Evolutionary conservation across 164 flowering plant genomes (phyloP), one percentile per base, ranked within the genome.

Genomic region (Cinnamomum micranthum): DNA sequence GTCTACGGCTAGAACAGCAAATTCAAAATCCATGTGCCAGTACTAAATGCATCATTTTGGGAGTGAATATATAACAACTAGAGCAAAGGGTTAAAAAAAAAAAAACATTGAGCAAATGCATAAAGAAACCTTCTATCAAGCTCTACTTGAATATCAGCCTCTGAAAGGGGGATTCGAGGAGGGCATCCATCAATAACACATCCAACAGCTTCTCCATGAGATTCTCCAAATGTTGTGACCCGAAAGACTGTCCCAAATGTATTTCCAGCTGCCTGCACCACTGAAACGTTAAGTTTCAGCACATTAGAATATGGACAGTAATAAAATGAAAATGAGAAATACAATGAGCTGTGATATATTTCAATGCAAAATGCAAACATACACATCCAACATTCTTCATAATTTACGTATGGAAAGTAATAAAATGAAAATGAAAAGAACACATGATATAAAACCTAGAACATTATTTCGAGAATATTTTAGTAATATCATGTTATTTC

Each of bases 201-300:
- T 76, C 99, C 98, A 82, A 93, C 99, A 78, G 95, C 97, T 25
- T 98, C 99, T 71, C 99, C 99, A 82, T 93, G 99, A 77, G 99
- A 95, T 83, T 95, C 99, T 74, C 99, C 99, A 82, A 80, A 95
- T 24, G 99, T 95, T 27, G 99, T 87, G 65, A 95, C 97, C 51
- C 97, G 90, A 80, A 92, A 95, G 35, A 81, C 58, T 22, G 77
- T 91, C 33, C 99, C 97, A 80, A 74, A 91, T 25, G 97, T 80
- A 81, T 88, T 95, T 74, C 97, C 99, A 76, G 85, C n/a, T 15
- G 99, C 99, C 50, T 83, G 84, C 76, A 95, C 83, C 77, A 81
- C 99, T 95, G 90, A 64, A 24, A 77, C 52, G 50, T 35, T 35
- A 35, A 35, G 47, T 35, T 35, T 35, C 50, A 24, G n/a, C 50